Evolutionary conservation across 2,329 filamentous ascomycete species (phyloP).

Genomic region (Parascedosporium putredinis): DNA sequence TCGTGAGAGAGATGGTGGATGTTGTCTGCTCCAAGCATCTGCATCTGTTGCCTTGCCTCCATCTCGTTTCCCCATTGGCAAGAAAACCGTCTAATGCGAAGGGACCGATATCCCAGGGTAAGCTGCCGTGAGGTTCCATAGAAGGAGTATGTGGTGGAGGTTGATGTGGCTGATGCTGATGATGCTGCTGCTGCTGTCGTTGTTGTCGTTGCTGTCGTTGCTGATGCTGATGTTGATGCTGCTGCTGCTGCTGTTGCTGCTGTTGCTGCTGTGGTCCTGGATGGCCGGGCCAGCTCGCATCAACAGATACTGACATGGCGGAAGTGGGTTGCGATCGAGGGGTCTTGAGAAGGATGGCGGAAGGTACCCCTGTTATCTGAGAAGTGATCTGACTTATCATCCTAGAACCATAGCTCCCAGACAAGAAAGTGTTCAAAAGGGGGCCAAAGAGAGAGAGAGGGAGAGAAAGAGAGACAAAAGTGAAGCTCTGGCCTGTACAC

Average conservation of each 20-base stretch:
- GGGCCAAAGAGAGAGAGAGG: background rate
- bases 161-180: too few species aligned
- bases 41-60: constrained; percentile 1
- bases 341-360: background rate
- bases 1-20: background rate
- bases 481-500: too few species aligned
- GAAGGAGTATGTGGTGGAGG: background rate
- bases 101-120: background rate
- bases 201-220: too few species aligned
- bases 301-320: background rate
- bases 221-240: too few species aligned
- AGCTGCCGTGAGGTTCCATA: background rate
- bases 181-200: too few species aligned
- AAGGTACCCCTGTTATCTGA: background rate
- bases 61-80: background rate
- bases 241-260: too few species aligned
- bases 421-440: background rate
- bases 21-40: background rate
- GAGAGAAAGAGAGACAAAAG: too few species aligned
- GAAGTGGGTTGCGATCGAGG: background rate
- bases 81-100: background rate
- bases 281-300: background rate
- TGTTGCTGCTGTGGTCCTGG: background rate
- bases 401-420: background rate
- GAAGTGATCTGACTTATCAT: background rate